Percentiles rank a stretch among this genome's conserved stretches.
phyloP scores from a whole-genome alignment of 495 filamentous ascomycete species.

The Hypoxylon crocopeplum region DNA sequence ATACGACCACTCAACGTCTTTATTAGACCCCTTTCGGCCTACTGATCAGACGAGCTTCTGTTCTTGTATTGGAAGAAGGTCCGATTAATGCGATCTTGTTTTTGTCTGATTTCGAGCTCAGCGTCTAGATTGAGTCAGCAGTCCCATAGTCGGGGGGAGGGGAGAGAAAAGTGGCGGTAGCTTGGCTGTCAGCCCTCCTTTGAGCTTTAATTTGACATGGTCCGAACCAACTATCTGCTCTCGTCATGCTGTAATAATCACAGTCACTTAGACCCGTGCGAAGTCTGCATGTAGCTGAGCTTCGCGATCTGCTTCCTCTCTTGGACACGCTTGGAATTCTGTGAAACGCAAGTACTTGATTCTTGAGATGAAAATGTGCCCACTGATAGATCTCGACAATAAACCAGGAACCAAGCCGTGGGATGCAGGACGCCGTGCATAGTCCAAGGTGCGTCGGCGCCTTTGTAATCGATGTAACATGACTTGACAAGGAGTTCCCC shows the following conservation, averaged over 20 bases:
- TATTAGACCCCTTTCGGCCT: neutral
- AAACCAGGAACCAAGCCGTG: constrained; percentile 4
- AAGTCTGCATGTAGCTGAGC: constrained; percentile 7
- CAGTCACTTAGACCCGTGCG: neutral
- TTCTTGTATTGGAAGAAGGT: constrained; percentile 3
- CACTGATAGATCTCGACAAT: constrained; percentile 1
- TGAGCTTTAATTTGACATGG: constrained; percentile 5
- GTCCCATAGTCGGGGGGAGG: neutral
- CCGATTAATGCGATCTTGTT: constrained; percentile 8
- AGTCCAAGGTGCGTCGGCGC: constrained; percentile 1
- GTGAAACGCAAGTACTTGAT: neutral
- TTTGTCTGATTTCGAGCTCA: neutral
- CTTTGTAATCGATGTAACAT: neutral
- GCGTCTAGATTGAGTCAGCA: constrained; percentile 2
- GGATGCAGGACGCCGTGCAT: constrained; percentile 3
- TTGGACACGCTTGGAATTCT: neutral
- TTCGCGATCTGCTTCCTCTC: constrained; percentile 18
- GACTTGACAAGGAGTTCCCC: neutral
- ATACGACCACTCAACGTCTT: constrained; percentile 3
- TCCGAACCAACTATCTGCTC: neutral
- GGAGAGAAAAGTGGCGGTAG: neutral
- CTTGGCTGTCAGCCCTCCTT: neutral
- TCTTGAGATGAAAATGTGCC: constrained; percentile 1
- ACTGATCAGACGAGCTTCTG: neutral
- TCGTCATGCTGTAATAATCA: neutral